Evolutionary conservation across 1,284 basidiomycete species (phyloP), one percentile per base, ranked within the genome.

Genomic region (Cystobasidium pallidum): DNA sequence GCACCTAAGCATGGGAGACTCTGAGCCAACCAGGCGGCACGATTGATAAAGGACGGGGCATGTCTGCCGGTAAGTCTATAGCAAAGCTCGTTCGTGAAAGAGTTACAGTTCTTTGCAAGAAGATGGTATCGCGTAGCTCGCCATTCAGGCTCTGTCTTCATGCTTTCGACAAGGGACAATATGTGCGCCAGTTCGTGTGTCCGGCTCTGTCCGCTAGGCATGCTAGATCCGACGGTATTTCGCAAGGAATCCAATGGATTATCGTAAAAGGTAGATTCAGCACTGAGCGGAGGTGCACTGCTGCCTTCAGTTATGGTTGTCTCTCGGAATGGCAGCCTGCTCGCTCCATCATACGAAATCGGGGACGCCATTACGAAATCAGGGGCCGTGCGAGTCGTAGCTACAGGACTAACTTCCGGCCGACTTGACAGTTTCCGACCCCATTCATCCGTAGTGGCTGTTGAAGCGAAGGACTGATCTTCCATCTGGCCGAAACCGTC

Each of bases 31-130:
- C 66, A 65, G 11, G 75, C 75, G 15, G 75, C 68, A 30, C 76
- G 66, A 57, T 77, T 80, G 65, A 80, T 72, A 78, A 77, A 80
- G 1, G 39, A 32, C 0, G 79, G 79, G 6, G 78, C 73, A 17
- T 58, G 24, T 3, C 73, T 51, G 2, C 79, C 79, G 0, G 78
- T 79, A 28, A 80, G 55, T 0, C 74, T 45, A 32, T 66, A 74
- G 34, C 76, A 74, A 24, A 80, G 75, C 45, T 77, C 76, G 57
- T 76, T 74, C 36, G 79, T 77, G 66, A 80, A 80, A 19, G 74
- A 68, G 51, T 80, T 80, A 74, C 79, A 80, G 57, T 80, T 80
- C 32, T 54, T 41, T 68, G 64, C 21, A 3, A 78, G 64, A 0
- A 78, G 36, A 24, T 73, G 49, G 32, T 78, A 78, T 24, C 49